These are phyloP conservation scores for Ligustrum vulgare DNA, from an alignment of 257 asterid species.

Conservation along the genomic window DNA sequence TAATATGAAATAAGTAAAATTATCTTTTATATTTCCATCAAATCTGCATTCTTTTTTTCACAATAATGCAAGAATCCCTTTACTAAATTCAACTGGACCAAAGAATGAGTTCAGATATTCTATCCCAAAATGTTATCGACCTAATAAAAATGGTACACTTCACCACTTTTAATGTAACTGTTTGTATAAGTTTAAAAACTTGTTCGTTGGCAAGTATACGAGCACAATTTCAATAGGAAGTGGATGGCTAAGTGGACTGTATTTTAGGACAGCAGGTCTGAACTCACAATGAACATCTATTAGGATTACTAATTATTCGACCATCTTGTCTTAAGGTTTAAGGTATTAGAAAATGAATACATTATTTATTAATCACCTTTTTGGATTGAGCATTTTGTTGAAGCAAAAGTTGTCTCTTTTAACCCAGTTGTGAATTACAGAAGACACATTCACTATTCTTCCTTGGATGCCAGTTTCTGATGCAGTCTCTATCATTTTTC, in stretches of 20 bases:
- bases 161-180: no score
- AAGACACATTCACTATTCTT: slow-evolving; percentile 87
- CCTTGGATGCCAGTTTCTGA: slow-evolving; percentile 61
- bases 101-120: not conserved
- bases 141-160: no score
- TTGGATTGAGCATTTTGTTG: slow-evolving; percentile 66
- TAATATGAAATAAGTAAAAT: not conserved
- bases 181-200: no score
- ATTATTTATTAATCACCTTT: slow-evolving; percentile 46
- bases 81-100: not conserved
- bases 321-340: no score
- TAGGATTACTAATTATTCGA: no score
- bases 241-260: no score
- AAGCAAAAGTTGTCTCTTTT: slow-evolving; percentile 52
- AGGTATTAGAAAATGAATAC: not conserved
- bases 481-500: slow-evolving; percentile 82
- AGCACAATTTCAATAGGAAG: no score
- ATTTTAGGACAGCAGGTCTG: no score
- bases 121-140: no score
- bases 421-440: slow-evolving; percentile 88
- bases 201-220: no score
- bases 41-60: not conserved
- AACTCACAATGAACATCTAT: no score
- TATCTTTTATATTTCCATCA: not conserved
- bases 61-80: not conserved